Base-by-base conservation (phyloP, 371 early-diverging fungal genomes). In the Apophysomyces sp. region DNA sequence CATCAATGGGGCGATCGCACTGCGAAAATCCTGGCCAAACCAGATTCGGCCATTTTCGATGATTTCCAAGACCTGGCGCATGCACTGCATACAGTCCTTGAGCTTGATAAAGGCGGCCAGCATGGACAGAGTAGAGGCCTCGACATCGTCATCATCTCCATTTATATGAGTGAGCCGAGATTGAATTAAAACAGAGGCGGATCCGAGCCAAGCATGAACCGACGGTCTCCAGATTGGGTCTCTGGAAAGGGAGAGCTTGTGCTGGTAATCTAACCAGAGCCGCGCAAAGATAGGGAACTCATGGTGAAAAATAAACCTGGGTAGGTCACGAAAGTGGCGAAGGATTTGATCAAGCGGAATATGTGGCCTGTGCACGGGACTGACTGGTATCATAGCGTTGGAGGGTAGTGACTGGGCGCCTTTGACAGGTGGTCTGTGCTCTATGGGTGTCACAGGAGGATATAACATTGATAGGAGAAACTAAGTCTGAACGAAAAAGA, bases 241-340 rank as follows among this genome's bases (percentile, higher is more conserved):
- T n/a, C 62, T 60, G n/a, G 73, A 66, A 3, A 71, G 39, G 6
- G 40, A 5, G 26, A 63, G 58, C 24, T 60, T 18, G 6, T 62
- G 57, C 39, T 70, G 76, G 18, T 70, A 63, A 0, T 67, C 52
- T 11, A 65, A 30, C 79, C 79, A 78, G 12, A 68, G 41, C 16
- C 57, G 52, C 4, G 65, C 54, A 63, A 78, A 72, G 11, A 31
- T 27, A 21, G 13, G 24, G 52, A 71, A 72, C n/a, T 68, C 52
- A 2, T 53, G 40, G 37, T 78, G 76, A 9, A 32, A 11, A 4
- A 72, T 16, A 66, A 75, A 76, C 1, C 54, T 31, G 4, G 68
- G 52, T 1, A 72, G 34, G 34, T 69, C 70, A 18, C 72, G 76
- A 57, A 73, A 78, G 15, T 68, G 63, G 4, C 44, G 27, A 16